Percentiles rank a stretch among this genome's conserved stretches.
Evolutionary conservation across 75 land plant genomes (phyloP).

Genomic region (Larix kaempferi): DNA sequence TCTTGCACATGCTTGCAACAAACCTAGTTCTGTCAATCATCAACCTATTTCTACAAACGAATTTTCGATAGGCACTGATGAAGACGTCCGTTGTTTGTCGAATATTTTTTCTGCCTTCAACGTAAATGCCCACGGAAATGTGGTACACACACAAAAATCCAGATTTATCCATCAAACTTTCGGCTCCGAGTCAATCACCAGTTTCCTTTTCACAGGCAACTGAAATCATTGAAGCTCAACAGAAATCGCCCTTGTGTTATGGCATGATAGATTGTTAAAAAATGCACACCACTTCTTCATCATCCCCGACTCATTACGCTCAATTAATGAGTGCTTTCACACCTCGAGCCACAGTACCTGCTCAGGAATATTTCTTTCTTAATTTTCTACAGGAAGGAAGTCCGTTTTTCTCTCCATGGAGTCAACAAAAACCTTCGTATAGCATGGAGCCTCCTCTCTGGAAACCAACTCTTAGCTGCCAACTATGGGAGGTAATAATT

Average conservation of each 20-base stretch:
- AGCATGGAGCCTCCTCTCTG: background rate
- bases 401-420: slow-evolving; percentile 8
- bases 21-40: background rate
- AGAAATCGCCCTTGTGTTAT: background rate
- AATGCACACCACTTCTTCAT: too few relatives aligned
- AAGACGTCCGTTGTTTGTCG: slow-evolving; percentile 1
- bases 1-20: too few relatives aligned
- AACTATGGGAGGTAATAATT: too few relatives aligned
- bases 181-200: background rate
- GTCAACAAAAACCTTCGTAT: background rate
- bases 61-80: background rate
- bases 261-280: background rate
- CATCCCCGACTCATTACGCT: background rate
- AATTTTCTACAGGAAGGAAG: slow-evolving; percentile 2
- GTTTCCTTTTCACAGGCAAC: background rate
- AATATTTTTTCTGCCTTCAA: slow-evolving; percentile 10
- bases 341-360: background rate
- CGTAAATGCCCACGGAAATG: background rate
- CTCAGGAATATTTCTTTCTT: background rate
- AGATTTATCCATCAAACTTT: background rate
- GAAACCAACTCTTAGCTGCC: background rate
- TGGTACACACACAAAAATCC: background rate
- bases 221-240: background rate
- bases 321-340: background rate
- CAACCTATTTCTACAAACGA: background rate